phyloP scores from a whole-genome alignment of 2,329 filamentous ascomycete genomes.

The Tolypocladium album region DNA sequence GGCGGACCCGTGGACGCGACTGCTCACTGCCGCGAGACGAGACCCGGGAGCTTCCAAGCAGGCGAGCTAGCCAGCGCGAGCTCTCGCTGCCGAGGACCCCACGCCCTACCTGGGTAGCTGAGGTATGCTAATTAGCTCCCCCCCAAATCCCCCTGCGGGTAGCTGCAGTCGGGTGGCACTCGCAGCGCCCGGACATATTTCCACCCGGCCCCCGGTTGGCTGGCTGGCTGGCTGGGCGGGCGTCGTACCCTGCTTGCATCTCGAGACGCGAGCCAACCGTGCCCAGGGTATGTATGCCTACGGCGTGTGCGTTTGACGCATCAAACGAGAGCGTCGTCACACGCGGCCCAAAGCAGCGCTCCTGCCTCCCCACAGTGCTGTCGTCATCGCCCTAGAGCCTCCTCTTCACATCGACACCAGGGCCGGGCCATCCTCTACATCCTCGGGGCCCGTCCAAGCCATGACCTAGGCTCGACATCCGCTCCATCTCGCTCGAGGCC shows the following conservation, averaged over 20 bases:
- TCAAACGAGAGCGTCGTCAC: not conserved
- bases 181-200: not conserved
- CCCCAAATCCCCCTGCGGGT: too few relatives aligned
- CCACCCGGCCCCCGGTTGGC: not conserved
- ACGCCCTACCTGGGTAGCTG: not conserved
- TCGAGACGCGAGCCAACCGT: not conserved
- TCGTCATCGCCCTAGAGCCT: not conserved
- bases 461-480: slow-evolving; percentile 3
- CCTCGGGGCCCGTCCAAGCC: not conserved
- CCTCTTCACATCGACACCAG: not conserved
- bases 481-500: not conserved
- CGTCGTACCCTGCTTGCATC: not conserved
- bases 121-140: too few relatives aligned
- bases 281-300: not conserved
- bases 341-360: not conserved
- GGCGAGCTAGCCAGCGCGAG: not conserved
- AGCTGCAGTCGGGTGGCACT: not conserved
- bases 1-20: not conserved
- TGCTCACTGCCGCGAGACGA: not conserved
- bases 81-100: not conserved
- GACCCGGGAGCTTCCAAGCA: too few relatives aligned
- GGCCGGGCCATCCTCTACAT: not conserved
- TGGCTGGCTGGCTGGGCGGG: not conserved
- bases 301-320: not conserved
- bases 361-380: not conserved